Conservation (phyloP, 805 yeast genomes). For the Metschnikowia cubensis region DNA sequence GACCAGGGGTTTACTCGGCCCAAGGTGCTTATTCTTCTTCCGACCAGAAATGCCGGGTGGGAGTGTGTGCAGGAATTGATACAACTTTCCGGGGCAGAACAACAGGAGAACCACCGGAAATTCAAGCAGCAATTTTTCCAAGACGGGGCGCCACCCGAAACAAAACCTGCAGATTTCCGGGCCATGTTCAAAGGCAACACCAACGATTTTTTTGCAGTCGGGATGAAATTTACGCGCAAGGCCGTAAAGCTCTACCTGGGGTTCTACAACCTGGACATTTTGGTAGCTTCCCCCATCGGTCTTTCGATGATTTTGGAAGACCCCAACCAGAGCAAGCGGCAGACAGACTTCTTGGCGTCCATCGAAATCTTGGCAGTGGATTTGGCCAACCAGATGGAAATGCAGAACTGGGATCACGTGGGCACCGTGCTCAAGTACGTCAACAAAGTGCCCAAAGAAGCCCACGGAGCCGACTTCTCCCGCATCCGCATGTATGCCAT, state of each 20-base stretch:
- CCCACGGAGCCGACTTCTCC: conserved; percentile 82
- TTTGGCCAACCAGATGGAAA: conserved; percentile 78
- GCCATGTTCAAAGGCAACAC: conserved; percentile 82
- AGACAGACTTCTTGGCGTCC: conserved; percentile 80
- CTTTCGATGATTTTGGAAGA: conserved; percentile 69
- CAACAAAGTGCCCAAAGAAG: conserved; percentile 71
- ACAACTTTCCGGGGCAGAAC: conserved; percentile 60
- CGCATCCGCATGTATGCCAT: conserved; percentile 90
- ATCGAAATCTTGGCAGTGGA: conserved; percentile 80
- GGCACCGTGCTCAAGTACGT: conserved; percentile 58
- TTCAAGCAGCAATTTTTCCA: conserved; percentile 68
- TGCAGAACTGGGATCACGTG: conserved; percentile 92
- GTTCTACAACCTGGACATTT: conserved; percentile 79
- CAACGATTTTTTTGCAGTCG: conserved; percentile 86
- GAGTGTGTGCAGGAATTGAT: conserved; percentile 62
- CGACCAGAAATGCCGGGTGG: conserved; percentile 77
- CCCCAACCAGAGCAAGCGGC: conserved; percentile 50
- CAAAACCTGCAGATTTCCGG: conserved; percentile 81
- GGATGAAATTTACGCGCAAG: conserved; percentile 87
- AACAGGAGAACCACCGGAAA: conserved; percentile 75
- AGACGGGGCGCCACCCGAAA: conserved; percentile 42
- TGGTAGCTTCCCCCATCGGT: conserved; percentile 90
- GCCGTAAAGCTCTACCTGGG: conserved; percentile 79
- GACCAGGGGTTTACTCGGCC: conserved; percentile 98
- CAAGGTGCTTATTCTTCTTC: conserved; percentile 74